Percentiles rank a stretch among this genome's conserved stretches.
Evolutionary conservation across 805 yeast genomes (phyloP).

Genomic region (Candida methanosorbosa): DNA sequence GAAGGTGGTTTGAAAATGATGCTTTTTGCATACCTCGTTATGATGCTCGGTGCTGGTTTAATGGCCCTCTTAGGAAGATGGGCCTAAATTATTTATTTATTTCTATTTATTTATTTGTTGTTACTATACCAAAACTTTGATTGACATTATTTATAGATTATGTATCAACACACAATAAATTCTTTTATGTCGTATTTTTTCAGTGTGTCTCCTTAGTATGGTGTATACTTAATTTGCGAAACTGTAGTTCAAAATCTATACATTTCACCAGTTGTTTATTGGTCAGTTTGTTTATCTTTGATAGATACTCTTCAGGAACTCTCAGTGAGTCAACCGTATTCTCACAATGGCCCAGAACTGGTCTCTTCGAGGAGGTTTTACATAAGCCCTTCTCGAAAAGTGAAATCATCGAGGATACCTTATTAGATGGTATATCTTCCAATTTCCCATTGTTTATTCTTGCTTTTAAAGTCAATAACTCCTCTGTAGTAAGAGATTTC

Average conservation of each 20-base stretch:
- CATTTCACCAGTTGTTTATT: background rate
- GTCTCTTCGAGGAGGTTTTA: too few species aligned
- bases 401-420: background rate
- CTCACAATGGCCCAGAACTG: background rate
- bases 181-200: too few species aligned
- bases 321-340: background rate
- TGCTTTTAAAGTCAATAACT: background rate
- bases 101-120: too few species aligned
- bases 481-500: background rate
- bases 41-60: slow-evolving; percentile 61
- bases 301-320: background rate
- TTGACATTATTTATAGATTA: background rate
- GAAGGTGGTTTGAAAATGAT: slow-evolving; percentile 41
- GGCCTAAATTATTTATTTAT: too few species aligned
- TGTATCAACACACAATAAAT: too few species aligned
- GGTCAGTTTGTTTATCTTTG: background rate
- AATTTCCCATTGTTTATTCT: background rate
- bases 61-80: slow-evolving; percentile 75
- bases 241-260: background rate
- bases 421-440: background rate
- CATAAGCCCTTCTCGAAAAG: slow-evolving; percentile 1
- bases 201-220: too few species aligned
- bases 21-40: slow-evolving; percentile 41
- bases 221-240: too few species aligned
- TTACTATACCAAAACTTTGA: background rate